These are phyloP conservation scores for Acanthamoeba triangularis DNA, from an alignment of 208 protist species.

Conservation along the genomic window DNA sequence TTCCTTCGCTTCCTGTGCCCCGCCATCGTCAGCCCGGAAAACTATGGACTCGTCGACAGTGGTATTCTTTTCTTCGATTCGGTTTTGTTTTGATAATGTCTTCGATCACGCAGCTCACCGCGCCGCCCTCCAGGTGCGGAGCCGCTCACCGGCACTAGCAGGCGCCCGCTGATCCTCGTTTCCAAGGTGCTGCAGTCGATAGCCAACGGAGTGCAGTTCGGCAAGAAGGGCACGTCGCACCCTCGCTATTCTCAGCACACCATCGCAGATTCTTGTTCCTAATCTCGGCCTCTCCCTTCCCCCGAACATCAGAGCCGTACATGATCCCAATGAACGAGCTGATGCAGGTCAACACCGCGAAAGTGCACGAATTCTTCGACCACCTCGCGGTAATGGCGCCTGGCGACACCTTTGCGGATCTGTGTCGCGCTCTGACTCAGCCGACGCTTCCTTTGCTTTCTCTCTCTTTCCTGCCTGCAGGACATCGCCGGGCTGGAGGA, in stretches of 20 bases:
- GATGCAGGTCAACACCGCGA: conserved; percentile 7
- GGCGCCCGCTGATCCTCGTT: conserved; percentile 9
- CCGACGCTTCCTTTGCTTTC: no score
- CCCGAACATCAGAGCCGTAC: conserved; percentile 7
- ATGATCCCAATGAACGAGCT: conserved; percentile 62
- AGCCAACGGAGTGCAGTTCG: conserved; percentile 57
- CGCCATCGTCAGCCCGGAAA: conserved; percentile 37
- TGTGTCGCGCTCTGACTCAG: neutral
- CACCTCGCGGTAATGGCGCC: neutral
- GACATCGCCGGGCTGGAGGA: neutral
- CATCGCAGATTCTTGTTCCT: neutral
- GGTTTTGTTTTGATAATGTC: neutral
- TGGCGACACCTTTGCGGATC: neutral
- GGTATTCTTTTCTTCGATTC: neutral
- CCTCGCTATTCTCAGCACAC: neutral
- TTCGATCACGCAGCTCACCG: neutral
- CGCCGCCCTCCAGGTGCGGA: neutral
- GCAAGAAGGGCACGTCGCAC: conserved; percentile 31
- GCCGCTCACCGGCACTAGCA: neutral
- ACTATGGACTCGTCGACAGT: neutral
- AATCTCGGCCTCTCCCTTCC: no score
- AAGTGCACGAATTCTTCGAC: conserved; percentile 38
- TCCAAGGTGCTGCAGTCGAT: conserved; percentile 67
- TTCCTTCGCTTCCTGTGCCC: conserved; percentile 72
- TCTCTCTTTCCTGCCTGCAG: neutral